These are phyloP conservation scores for Hygrophorus russula DNA, from an alignment of 768 basidiomycete genomes.

Conservation along the genomic window DNA sequence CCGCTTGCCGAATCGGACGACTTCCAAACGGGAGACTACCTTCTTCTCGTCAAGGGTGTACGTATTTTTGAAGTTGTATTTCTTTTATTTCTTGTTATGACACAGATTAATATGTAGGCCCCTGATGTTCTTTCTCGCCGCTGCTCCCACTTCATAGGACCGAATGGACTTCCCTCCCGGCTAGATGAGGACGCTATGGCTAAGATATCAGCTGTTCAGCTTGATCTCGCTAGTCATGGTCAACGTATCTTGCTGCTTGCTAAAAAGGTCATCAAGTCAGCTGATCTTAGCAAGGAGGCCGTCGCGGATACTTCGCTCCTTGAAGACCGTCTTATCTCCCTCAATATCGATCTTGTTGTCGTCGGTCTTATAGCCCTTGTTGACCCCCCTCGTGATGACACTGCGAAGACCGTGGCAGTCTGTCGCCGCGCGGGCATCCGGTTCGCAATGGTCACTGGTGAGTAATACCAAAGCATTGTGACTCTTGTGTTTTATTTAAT, in stretches of 20 bases:
- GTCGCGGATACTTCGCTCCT: constrained; percentile 22
- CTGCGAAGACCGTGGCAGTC: constrained; percentile 36
- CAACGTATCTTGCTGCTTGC: constrained; percentile 56
- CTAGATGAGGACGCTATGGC: constrained; percentile 19
- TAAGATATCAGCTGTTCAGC: constrained; percentile 26
- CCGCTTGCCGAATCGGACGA: constrained; percentile 1
- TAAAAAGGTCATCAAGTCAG: constrained; percentile 25
- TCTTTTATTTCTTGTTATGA: constrained; percentile 12
- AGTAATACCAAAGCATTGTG: background rate
- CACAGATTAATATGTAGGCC: constrained; percentile 16
- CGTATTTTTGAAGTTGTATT: constrained; percentile 13
- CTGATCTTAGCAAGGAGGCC: constrained; percentile 18
- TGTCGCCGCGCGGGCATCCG: constrained; percentile 48
- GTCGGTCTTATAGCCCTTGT: constrained; percentile 51
- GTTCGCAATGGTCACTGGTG: constrained; percentile 51
- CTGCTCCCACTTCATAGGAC: constrained; percentile 26
- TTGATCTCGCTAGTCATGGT: constrained; percentile 39
- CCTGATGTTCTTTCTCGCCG: constrained; percentile 37
- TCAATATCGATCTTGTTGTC: constrained; percentile 35
- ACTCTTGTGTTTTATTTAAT: background rate
- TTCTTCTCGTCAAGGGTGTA: constrained; percentile 31
- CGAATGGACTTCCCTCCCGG: constrained; percentile 23
- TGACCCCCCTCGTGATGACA: constrained; percentile 49
- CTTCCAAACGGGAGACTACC: constrained; percentile 14
- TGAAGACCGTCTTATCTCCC: constrained; percentile 29